These are phyloP conservation scores for Trichoderma parareesei DNA, from an alignment of 495 filamentous ascomycete species.

Conservation along the genomic window DNA sequence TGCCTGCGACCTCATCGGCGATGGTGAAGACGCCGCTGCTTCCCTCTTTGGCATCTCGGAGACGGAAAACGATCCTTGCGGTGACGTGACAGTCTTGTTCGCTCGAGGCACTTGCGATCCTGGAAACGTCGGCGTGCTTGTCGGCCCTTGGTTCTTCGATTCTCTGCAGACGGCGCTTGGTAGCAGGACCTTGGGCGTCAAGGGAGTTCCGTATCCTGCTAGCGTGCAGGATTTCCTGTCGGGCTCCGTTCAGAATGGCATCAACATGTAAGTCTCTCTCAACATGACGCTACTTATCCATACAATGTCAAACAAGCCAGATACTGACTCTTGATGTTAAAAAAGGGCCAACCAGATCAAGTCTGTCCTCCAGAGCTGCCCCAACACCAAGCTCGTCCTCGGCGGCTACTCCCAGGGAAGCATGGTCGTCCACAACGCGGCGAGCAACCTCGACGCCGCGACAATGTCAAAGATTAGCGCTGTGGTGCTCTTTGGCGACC, in stretches of 20 bases:
- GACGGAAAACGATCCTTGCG: constrained; percentile 1
- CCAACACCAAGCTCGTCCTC: constrained; percentile 52
- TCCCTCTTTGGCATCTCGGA: neutral
- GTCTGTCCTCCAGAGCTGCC: constrained; percentile 42
- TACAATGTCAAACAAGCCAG: no score
- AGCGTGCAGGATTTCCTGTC: neutral
- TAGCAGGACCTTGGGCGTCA: neutral
- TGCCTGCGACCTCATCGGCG: neutral
- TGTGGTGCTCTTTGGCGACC: constrained; percentile 54
- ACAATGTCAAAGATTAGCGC: constrained; percentile 25
- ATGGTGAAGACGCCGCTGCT: neutral
- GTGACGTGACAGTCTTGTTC: constrained; percentile 37
- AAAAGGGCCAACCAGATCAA: constrained; percentile 43
- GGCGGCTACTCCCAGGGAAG: constrained; percentile 53
- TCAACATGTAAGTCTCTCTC: neutral
- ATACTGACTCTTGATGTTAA: neutral
- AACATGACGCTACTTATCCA: neutral
- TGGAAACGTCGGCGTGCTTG: constrained; percentile 40
- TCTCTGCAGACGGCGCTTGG: constrained; percentile 18
- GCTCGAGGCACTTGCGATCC: constrained; percentile 38
- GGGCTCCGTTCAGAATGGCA: neutral
- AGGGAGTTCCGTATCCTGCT: neutral
- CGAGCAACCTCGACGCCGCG: constrained; percentile 24
- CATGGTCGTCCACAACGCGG: constrained; percentile 45
- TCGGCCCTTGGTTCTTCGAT: constrained; percentile 37